Conservation (phyloP, 2,329 filamentous ascomycete species). For the Colletotrichum shisoi region DNA sequence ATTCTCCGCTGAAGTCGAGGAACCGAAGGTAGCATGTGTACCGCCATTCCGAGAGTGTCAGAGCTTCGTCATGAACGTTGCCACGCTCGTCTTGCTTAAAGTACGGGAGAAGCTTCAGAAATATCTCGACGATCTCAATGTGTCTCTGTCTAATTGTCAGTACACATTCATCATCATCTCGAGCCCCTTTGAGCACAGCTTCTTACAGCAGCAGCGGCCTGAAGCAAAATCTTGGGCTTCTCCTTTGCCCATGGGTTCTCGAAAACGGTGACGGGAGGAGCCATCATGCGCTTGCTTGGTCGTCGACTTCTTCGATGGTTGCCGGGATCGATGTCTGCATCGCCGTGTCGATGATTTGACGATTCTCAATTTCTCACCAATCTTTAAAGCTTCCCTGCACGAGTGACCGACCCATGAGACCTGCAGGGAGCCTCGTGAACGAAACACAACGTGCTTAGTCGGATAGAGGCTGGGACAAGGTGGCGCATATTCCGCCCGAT, state of each 20-base stretch:
- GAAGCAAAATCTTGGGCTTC: slow-evolving; percentile 4
- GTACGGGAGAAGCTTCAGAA: slow-evolving; percentile 36
- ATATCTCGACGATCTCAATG: slow-evolving; percentile 34
- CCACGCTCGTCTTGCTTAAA: slow-evolving; percentile 30
- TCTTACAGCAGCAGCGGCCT: slow-evolving; percentile 20
- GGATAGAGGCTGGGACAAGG: not conserved
- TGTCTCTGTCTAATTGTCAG: slow-evolving; percentile 23
- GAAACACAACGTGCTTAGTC: slow-evolving; percentile 12
- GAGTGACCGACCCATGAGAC: not conserved
- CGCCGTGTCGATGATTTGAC: too few relatives aligned
- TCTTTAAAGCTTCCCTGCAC: not conserved
- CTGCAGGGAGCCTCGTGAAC: not conserved
- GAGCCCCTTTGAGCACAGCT: too few relatives aligned
- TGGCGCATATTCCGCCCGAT: slow-evolving; percentile 14
- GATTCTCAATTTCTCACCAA: too few relatives aligned
- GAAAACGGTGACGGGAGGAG: slow-evolving; percentile 6
- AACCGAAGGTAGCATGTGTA: slow-evolving; percentile 40
- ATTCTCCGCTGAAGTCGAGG: slow-evolving; percentile 25
- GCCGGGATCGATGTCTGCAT: not conserved
- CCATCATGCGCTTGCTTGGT: not conserved
- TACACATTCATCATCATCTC: too few relatives aligned
- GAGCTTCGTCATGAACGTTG: slow-evolving; percentile 29
- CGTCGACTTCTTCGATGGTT: not conserved
- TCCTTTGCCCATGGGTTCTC: slow-evolving; percentile 24
- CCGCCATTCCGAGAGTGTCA: slow-evolving; percentile 40